Evolutionary conservation across 768 basidiomycete genomes (phyloP).

Genomic region (Russula ochroleuca): DNA sequence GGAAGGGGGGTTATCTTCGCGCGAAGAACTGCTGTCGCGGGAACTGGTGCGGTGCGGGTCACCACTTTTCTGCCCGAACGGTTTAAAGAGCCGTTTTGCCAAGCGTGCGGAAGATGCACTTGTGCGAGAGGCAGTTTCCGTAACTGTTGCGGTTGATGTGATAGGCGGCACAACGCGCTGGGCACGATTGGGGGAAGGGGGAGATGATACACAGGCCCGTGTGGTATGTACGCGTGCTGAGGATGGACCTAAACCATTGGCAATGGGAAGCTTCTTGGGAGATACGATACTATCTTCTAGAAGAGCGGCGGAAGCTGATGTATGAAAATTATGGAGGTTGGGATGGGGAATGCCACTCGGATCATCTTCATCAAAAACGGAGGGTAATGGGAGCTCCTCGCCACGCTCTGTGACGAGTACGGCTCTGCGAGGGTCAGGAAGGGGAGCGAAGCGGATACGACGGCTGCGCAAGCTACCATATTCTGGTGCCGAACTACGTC

Average conservation of each 20-base stretch:
- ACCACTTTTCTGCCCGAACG: slow-evolving; percentile 25
- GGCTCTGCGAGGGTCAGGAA: slow-evolving; percentile 68
- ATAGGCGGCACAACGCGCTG: slow-evolving; percentile 13
- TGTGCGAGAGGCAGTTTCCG: slow-evolving; percentile 1
- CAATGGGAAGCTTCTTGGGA: slow-evolving; percentile 4
- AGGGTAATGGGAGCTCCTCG: slow-evolving; percentile 39
- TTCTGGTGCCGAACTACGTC: slow-evolving; percentile 5
- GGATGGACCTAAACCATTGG: neutral
- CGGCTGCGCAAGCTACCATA: slow-evolving; percentile 23
- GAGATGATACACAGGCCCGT: neutral
- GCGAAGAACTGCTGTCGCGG: slow-evolving; percentile 61
- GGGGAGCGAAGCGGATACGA: slow-evolving; percentile 77
- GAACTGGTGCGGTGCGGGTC: slow-evolving; percentile 50
- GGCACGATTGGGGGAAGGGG: slow-evolving; percentile 6
- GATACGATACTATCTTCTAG: slow-evolving; percentile 17
- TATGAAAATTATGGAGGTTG: slow-evolving; percentile 27
- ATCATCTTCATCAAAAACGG: slow-evolving; percentile 33
- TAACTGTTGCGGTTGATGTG: slow-evolving; percentile 21
- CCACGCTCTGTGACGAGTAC: slow-evolving; percentile 43
- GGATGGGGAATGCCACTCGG: slow-evolving; percentile 27
- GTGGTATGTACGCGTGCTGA: neutral
- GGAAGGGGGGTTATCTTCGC: slow-evolving; percentile 26
- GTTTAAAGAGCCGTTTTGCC: slow-evolving; percentile 22
- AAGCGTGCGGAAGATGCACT: slow-evolving; percentile 11
- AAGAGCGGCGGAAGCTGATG: slow-evolving; percentile 14